A percentile compares a stretch with the other conserved stretches of the same genome.
Evolutionary conservation across 768 basidiomycete genomes (phyloP).

Genomic region (Cystofilobasidium macerans): DNA sequence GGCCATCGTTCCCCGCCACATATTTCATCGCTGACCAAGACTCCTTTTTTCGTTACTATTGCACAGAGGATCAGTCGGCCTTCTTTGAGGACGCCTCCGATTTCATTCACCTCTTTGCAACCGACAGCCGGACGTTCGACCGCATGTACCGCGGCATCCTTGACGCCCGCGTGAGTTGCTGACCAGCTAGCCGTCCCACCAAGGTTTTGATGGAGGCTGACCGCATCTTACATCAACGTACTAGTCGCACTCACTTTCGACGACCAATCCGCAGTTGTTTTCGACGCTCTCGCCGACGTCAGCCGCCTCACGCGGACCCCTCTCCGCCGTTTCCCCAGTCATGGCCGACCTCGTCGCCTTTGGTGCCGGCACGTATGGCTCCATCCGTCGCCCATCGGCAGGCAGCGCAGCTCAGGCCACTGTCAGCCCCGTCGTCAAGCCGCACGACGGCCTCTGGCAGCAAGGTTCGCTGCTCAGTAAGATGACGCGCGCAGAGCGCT

Average conservation of each 20-base stretch:
- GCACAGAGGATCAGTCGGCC: conserved; percentile 67
- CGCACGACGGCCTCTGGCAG: not conserved
- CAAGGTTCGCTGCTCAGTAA: not conserved
- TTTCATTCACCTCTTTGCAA: conserved; percentile 76
- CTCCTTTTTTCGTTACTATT: conserved; percentile 25
- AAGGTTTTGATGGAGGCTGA: not conserved
- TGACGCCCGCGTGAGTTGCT: conserved; percentile 11
- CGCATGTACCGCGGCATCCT: conserved; percentile 20
- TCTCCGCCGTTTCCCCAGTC: not conserved
- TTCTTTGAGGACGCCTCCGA: conserved; percentile 80
- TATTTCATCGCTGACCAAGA: conserved; percentile 6
- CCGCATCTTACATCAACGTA: not conserved
- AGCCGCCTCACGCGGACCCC: not conserved
- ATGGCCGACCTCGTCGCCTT: not conserved
- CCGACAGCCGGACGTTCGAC: conserved; percentile 41
- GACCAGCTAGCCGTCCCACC: not conserved
- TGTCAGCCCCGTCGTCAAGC: not conserved
- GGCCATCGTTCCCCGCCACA: not conserved
- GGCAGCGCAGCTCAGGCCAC: not conserved
- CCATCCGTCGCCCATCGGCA: not conserved
- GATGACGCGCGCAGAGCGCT: not conserved
- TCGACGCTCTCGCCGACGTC: not conserved
- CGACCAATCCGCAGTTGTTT: conserved; percentile 12
- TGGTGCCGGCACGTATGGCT: no score
- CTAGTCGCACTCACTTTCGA: conserved; percentile 2